Evolutionary conservation across 306 rosid genomes (phyloP), one percentile per base, ranked within the genome.

Genomic region (Elaeagnus macrophylla): DNA sequence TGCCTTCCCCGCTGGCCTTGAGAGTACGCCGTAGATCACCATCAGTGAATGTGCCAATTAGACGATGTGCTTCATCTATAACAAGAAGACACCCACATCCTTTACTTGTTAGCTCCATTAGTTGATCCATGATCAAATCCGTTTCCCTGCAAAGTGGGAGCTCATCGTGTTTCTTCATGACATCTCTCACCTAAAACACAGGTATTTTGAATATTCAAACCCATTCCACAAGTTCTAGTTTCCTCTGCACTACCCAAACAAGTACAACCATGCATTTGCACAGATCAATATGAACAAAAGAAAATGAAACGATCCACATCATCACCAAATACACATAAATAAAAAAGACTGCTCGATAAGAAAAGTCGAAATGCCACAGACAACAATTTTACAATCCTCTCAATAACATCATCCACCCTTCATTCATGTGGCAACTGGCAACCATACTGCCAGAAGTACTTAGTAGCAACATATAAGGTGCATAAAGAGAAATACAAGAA

Each of bases 1-100:
- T 93, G 66, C 76, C 99, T 60, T 88, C 96, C 2, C 89, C 90
- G 11, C 95, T 82, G 10, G 93, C 96, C 75, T 78, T 85, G 52
- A 93, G 99, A 35, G 96, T 87, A 14, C 99, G 89, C 40, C 99
- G 84, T 32, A 93, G 89, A 79, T 93, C 99, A 32, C 96, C 99
- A 48, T 88, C 99, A 0, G 99, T 93, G 50, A 93, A 93, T 46
- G 96, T 93, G 32, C 99, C 99, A 36, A 88, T 81, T 57, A 93
- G 67, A 61, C 49, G 88, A 65, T 54, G 65, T 39, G 68, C 41
- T 11, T 62, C 81, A 8, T 84, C 95, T 39, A 93, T 63, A 57
- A 93, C 99, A 54, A 93, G 95, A 48, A 93, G 68, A 67, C 97
- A 86, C 6, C 97, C 97, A 20, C 94, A 90, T 54, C 97, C 97